phyloP scores from a whole-genome alignment of 2,329 filamentous ascomycete genomes.

The Trichoderma simmonsii region DNA sequence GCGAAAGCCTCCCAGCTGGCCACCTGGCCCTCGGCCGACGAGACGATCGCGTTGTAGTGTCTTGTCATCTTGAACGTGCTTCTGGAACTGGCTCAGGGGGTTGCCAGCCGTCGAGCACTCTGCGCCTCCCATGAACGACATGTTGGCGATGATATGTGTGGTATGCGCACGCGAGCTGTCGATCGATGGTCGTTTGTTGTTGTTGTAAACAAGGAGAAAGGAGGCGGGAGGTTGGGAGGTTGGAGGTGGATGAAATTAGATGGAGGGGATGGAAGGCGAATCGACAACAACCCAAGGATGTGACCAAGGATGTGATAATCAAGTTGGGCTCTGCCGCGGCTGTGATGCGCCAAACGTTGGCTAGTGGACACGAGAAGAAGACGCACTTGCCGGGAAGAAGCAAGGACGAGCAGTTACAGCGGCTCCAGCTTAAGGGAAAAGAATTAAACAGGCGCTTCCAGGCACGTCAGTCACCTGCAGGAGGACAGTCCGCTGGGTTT shows the following conservation, averaged over 20 bases:
- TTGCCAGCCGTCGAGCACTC: conserved; percentile 97
- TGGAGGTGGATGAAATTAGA: neutral
- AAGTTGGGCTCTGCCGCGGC: conserved; percentile 5
- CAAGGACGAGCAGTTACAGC: neutral
- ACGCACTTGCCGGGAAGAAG: conserved; percentile 4
- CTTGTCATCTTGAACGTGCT: conserved; percentile 95
- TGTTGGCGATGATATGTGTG: conserved; percentile 39
- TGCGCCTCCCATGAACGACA: conserved; percentile 94
- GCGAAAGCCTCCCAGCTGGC: conserved; percentile 72
- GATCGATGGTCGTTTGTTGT: neutral
- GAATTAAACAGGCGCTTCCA: conserved; percentile 3
- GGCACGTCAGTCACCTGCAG: conserved; percentile 19
- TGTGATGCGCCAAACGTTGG: neutral
- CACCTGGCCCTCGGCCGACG: conserved; percentile 68
- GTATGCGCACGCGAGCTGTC: conserved; percentile 8
- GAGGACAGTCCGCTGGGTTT: neutral
- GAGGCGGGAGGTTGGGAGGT: neutral
- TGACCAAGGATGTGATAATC: neutral
- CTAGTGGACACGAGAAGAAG: neutral
- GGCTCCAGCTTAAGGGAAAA: conserved; percentile 1
- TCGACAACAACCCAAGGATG: neutral
- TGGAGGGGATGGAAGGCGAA: neutral
- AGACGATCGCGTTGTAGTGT: conserved; percentile 88
- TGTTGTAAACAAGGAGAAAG: neutral
- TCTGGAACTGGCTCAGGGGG: conserved; percentile 94